Base-by-base conservation (phyloP, 179 eudicot genomes). In the Silene vulgaris region DNA sequence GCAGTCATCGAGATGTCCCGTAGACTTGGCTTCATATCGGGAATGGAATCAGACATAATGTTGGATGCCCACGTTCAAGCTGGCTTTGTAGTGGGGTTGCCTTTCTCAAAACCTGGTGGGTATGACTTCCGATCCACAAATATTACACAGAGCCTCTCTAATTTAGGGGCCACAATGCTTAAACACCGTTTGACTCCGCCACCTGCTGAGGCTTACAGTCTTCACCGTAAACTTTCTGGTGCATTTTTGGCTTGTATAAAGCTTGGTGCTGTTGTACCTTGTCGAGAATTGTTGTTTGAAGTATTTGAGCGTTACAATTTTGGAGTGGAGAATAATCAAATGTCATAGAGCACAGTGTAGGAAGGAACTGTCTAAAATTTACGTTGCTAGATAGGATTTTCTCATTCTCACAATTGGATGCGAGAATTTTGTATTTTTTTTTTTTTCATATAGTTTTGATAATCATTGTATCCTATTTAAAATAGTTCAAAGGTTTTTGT, bases 121-220 rank as follows among this genome's bases (percentile, higher is more conserved):
- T 92, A 92, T 75, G 95, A 95, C 80, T 95, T 95, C 70, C 84
- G 91, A 30, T 75, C 91, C 37, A 87, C 89, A 68, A 92, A 89
- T 82, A 84, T 92, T 65, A 83, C 99, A 26, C 89, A 88, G 72
- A 92, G 90, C 81, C 71, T 95, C 63, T 86, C 97, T 64, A 84
- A 87, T 76, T 86, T 95, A 23, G 99, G 99, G 73, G 86, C 91
- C 14, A 92, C 90, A 17, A 95, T 95, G 99, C 82, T 95, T 71
- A 87, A 86, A 86, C 99, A 95, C 85, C 88, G 99, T 76, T 75
- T 92, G 78, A 89, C 97, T 20, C 91, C 99, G 8, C 99, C 99
- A 21, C 99, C 97, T 21, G 99, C 93, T 40, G 99, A 95, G 78
- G 99, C 87, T 5, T 95, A 95, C 79, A 95, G 99, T 85, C 95